These are phyloP conservation scores for Eudorina sp. DNA, from an alignment of 139 green algal species.

Conservation along the genomic window DNA sequence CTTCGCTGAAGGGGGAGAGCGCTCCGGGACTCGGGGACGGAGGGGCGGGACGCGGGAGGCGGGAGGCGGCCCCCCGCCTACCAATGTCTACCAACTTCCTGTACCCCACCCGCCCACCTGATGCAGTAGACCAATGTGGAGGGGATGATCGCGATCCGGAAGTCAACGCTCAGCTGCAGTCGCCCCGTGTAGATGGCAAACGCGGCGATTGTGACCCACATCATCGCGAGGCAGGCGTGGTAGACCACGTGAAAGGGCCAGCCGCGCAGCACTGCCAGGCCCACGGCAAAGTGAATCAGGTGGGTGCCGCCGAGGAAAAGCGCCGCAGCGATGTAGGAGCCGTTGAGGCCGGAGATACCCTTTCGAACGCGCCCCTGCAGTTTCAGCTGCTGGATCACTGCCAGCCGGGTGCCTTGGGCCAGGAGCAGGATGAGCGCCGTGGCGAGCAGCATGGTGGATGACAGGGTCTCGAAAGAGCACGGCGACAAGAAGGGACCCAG, in stretches of 20 bases:
- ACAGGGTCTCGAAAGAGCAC: conserved; percentile 5
- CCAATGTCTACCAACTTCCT: too few species aligned
- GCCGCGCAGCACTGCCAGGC: not conserved
- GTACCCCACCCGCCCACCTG: not conserved
- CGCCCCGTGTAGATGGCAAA: conserved; percentile 22
- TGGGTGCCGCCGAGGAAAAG: conserved; percentile 33
- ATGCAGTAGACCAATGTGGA: conserved; percentile 5
- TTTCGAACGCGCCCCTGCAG: not conserved
- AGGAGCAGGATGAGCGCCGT: conserved; percentile 5
- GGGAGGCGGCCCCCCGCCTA: too few species aligned
- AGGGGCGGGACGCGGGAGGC: too few species aligned
- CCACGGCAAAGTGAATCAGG: conserved; percentile 10
- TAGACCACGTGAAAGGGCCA: conserved; percentile 31
- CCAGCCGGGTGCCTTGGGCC: conserved; percentile 7
- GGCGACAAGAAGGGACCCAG: conserved; percentile 9
- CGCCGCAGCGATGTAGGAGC: conserved; percentile 18
- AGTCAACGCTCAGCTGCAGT: conserved; percentile 10
- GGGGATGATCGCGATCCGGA: not conserved
- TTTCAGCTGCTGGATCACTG: not conserved
- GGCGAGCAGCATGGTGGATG: not conserved
- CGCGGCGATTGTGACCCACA: not conserved
- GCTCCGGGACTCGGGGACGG: too few species aligned
- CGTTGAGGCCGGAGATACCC: conserved; percentile 8
- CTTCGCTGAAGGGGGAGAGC: too few species aligned
- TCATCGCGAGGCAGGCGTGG: not conserved